Base-by-base conservation (phyloP, 2,329 filamentous ascomycete genomes). In the Dactylellina drechsleri region DNA sequence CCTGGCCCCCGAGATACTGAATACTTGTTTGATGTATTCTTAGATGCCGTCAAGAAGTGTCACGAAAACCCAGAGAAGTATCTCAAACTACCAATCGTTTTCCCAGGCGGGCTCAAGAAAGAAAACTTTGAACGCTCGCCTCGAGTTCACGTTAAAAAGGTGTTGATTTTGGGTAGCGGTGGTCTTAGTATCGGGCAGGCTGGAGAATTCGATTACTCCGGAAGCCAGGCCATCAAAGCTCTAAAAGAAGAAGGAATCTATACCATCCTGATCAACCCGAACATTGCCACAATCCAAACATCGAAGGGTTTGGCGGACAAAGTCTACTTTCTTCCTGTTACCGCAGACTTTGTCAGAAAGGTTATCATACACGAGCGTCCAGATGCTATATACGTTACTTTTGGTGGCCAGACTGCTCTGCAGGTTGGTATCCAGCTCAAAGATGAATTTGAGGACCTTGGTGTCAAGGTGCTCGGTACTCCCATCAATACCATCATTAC, bases 401-500 rank as follows among this genome's bases (percentile, higher is more conserved):
- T 99, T 78, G 95, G 95, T 85, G 95, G 95, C 13, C 95, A 99
- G 83, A 99, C 95, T 36, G 95, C 95, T 45, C 86, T 99, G n/a
- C 90, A 92, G 79, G 95, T 99, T 52, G 95, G 95, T 83, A 98
- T 98, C 74, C 91, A 97, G 83, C 90, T 98, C 80, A 97, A 96
- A 85, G 93, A 98, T 81, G 95, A 98, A 83, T 97, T 99, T 77
- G 92, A 96, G 82, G 86, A 85, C 59, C 90, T 98, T 4, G 95
- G 95, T 52, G 94, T 99, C 80, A 90, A 93, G 84, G 94, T 99
- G 50, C 87, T 99, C 15, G 95, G 95, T 82, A 99, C 95, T 4
- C 93, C 94, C 12, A 98, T 99, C 77, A 91, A 97, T 50, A 98
- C 95, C 56, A 97, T 99, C 83, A 97, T 98, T 83, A 98, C 94